These are phyloP conservation scores for Arthroderma sp. DNA, from an alignment of 2,329 filamentous ascomycete species.

Conservation along the genomic window DNA sequence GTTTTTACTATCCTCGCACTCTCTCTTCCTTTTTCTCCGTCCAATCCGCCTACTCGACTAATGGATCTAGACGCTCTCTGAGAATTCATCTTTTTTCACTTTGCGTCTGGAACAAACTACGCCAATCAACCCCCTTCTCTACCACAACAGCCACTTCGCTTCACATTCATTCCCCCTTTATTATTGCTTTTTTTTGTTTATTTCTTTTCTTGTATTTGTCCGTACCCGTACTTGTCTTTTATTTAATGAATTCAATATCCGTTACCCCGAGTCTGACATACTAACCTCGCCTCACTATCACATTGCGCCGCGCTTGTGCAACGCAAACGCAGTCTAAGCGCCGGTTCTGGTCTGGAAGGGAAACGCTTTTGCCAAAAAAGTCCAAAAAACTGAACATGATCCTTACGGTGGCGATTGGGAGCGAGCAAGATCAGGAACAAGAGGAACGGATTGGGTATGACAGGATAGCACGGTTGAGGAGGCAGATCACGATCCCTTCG, in stretches of 20 bases:
- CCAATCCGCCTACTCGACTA: not conserved
- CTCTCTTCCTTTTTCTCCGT: not conserved
- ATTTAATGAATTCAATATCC: constrained; percentile 12
- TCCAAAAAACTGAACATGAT: not conserved
- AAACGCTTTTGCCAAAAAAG: not conserved
- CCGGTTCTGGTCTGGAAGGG: not conserved
- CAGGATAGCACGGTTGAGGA: not conserved
- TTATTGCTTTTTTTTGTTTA: constrained; percentile 18
- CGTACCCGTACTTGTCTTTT: constrained; percentile 26
- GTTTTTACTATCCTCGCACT: constrained; percentile 7
- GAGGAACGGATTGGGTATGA: not conserved
- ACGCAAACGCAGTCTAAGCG: not conserved
- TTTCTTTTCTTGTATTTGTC: constrained; percentile 32
- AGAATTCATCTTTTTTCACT: constrained; percentile 20
- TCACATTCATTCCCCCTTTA: constrained; percentile 12
- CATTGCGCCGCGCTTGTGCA: not conserved
- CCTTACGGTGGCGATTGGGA: not conserved
- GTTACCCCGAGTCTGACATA: not conserved
- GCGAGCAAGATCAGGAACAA: not conserved
- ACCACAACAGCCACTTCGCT: constrained; percentile 8
- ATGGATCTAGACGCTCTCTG: constrained; percentile 16
- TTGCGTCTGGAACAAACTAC: constrained; percentile 11
- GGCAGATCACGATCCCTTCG: not conserved
- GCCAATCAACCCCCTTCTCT: not conserved
- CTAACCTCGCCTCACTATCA: not conserved